Evolutionary conservation across 371 early-diverging fungal species (phyloP).

Genomic region (Mucor plumbeus): DNA sequence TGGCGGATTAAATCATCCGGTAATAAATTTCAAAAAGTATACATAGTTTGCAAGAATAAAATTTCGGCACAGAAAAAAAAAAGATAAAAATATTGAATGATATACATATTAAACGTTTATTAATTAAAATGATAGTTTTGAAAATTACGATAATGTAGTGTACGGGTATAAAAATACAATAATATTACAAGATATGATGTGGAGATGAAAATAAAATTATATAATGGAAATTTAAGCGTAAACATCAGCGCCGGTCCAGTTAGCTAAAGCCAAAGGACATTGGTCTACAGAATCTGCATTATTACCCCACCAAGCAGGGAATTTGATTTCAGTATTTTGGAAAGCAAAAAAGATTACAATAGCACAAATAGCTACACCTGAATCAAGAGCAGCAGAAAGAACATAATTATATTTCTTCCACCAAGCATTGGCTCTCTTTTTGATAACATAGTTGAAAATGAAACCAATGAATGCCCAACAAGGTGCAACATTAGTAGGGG

Average conservation of each 20-base stretch:
- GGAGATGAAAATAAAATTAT: background rate
- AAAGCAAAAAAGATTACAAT: conserved; percentile 58
- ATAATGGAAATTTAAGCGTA: conserved; percentile 26
- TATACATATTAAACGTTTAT: no score
- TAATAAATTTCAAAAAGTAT: no score
- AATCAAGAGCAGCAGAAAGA: conserved; percentile 73
- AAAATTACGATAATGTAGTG: background rate
- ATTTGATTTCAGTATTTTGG: conserved; percentile 39
- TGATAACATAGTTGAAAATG: conserved; percentile 63
- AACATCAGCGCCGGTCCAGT: conserved; percentile 44
- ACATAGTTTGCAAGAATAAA: no score
- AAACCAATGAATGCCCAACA: conserved; percentile 67
- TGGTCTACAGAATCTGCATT: conserved; percentile 37
- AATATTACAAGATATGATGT: conserved; percentile 8
- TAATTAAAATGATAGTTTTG: background rate
- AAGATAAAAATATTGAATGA: no score
- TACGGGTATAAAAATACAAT: conserved; percentile 6
- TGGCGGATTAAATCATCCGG: no score
- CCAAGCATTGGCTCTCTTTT: conserved; percentile 60
- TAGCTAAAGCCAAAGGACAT: conserved; percentile 44
- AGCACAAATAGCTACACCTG: conserved; percentile 63
- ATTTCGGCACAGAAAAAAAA: no score
- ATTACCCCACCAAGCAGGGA: conserved; percentile 52
- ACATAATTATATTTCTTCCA: conserved; percentile 74
- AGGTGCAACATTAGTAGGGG: conserved; percentile 48